Evolutionary conservation across 768 basidiomycete genomes (phyloP), one percentile per base, ranked within the genome.

Genomic region (Psilocybe sp.): DNA sequence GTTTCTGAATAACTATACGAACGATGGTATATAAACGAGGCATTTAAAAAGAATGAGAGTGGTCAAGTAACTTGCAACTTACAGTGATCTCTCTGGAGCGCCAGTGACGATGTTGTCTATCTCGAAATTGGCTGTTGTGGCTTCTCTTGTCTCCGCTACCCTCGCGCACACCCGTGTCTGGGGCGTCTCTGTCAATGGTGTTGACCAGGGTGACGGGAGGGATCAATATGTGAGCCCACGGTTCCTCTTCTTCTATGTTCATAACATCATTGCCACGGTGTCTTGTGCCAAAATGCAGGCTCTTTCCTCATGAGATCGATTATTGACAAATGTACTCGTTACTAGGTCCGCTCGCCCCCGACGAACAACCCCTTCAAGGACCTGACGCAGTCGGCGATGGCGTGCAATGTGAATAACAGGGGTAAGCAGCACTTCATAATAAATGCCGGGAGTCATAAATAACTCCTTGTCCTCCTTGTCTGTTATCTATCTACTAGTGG

Each of bases 351-450:
- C 31, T 69, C 68, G 14, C 69, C 69, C 2, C 67, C 69, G 3
- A 68, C 61, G 48, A 71, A 71, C 38, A 63, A 64, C 46, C 69
- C 69, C 5, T 64, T 70, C 40, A 70, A 70, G 54, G 68, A 71
- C 49, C 49, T 71, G 14, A 66, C 56, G 23, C 65, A 62, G 1
- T 44, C 51, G 41, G 64, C 57, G 20, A 60, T 68, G 58, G 58
- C 59, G 9, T 70, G 69, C 57, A 70, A 70, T 44, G 68, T 66
- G 35, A 64, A 68, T 47, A 68, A 66, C 46, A 52, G 53, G 34
- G 62, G 68, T 69, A 52, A 23, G 20, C 12, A 9, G 5, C 12
- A n/a, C 34, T 42, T 37, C 32, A 20, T 11, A 28, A 14, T 43
- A 18, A 13, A 14, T 13, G 16, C 13, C 12, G 10, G 32, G 39